Evolutionary conservation across 257 asterid genomes (phyloP).

Genomic region (Nicotiana tomentosiformis): DNA sequence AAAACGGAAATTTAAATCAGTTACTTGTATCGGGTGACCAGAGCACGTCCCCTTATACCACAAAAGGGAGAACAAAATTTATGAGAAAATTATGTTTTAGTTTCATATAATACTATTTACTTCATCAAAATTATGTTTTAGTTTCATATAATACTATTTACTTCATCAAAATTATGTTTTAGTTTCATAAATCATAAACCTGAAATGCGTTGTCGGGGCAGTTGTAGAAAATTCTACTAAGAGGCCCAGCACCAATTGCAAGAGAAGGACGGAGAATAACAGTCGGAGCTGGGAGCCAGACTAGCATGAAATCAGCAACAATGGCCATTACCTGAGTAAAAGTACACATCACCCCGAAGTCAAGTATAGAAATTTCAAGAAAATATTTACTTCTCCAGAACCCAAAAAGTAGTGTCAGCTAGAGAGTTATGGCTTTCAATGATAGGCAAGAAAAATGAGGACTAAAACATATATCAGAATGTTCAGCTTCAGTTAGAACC

Average conservation of each 20-base stretch:
- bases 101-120: no score
- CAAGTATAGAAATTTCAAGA: not conserved
- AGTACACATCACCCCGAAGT: not conserved
- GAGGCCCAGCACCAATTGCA: slow-evolving; percentile 52
- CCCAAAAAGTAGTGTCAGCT: not conserved
- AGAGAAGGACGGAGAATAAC: slow-evolving; percentile 75
- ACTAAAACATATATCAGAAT: not conserved
- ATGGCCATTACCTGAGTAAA: slow-evolving; percentile 77
- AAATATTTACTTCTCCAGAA: not conserved
- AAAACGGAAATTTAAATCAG: not conserved
- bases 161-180: not conserved
- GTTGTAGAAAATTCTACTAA: slow-evolving; percentile 69
- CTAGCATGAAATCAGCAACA: slow-evolving; percentile 97
- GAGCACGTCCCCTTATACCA: not conserved
- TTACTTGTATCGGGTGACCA: not conserved
- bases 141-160: no score
- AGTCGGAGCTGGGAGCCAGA: slow-evolving; percentile 97
- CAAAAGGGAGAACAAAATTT: slow-evolving; percentile 3
- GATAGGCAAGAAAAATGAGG: not conserved
- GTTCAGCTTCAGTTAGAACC: not conserved
- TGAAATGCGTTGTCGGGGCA: slow-evolving; percentile 98
- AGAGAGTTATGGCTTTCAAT: not conserved
- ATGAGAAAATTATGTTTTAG: not conserved
- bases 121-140: no score
- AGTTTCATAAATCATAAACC: slow-evolving; percentile 31